These are phyloP conservation scores for Acephala macrosclerotiorum DNA, from an alignment of 2,329 filamentous ascomycete genomes.

Conservation along the genomic window DNA sequence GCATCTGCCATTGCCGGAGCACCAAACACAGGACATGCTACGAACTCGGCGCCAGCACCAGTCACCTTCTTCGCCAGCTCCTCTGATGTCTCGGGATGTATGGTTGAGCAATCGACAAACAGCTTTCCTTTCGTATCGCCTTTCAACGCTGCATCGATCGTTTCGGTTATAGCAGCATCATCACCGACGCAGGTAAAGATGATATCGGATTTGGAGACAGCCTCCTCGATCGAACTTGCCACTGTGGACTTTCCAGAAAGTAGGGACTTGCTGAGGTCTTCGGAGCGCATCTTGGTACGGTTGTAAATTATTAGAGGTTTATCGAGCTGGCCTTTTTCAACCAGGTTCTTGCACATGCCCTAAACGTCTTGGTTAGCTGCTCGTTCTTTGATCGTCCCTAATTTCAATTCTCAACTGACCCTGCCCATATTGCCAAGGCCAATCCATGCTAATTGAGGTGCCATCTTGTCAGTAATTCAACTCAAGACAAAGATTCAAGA, in stretches of 20 bases:
- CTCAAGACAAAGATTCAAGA: background rate
- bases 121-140: constrained; percentile 72
- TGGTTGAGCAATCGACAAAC: constrained; percentile 86
- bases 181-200: constrained; percentile 85
- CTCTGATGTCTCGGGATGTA: constrained; percentile 83
- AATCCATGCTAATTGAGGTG: constrained; percentile 75
- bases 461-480: constrained; percentile 49
- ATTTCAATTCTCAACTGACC: constrained; percentile 53
- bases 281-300: constrained; percentile 72
- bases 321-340: constrained; percentile 75
- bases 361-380: constrained; percentile 17
- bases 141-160: constrained; percentile 64
- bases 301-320: constrained; percentile 82
- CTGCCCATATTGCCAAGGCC: constrained; percentile 90
- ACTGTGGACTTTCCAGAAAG: constrained; percentile 68
- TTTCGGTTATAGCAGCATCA: constrained; percentile 73
- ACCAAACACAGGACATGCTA: constrained; percentile 74
- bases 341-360: constrained; percentile 85
- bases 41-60: constrained; percentile 72
- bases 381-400: background rate
- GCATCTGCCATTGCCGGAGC: constrained; percentile 74
- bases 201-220: constrained; percentile 73
- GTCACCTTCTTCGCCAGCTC: constrained; percentile 64
- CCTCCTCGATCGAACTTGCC: constrained; percentile 68
- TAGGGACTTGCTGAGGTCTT: constrained; percentile 68